Evolutionary conservation across 1,139 yeast genomes (phyloP).

Genomic region (Scheffersomyces segobiensis): DNA sequence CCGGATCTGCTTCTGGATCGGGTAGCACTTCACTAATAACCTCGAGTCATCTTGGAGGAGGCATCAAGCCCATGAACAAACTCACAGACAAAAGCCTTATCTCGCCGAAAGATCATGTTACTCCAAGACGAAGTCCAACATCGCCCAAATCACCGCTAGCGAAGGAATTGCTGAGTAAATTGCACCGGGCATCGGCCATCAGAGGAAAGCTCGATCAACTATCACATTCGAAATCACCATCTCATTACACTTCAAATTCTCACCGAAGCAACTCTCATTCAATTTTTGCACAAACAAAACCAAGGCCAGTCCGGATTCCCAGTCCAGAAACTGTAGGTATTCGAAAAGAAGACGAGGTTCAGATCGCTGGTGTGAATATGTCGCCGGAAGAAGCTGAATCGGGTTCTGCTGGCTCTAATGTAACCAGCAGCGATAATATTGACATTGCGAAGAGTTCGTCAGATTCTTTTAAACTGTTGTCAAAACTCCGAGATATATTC

Average conservation of each 20-base stretch:
- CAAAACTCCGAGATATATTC: neutral
- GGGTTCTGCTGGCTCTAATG: neutral
- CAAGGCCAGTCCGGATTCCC: neutral
- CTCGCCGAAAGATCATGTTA: neutral
- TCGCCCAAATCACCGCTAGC: neutral
- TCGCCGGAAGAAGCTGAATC: neutral
- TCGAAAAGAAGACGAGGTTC: neutral
- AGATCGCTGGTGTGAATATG: neutral
- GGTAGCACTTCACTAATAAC: neutral
- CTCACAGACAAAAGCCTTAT: neutral
- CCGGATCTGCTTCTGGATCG: neutral
- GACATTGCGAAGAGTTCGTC: neutral
- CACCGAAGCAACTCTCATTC: neutral
- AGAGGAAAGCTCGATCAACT: neutral
- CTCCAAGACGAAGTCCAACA: neutral
- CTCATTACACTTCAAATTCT: neutral
- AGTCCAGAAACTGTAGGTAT: neutral
- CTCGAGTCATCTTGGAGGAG: constrained; percentile 7
- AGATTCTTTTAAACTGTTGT: neutral
- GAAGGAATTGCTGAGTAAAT: neutral
- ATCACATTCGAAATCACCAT: neutral
- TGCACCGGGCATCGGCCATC: neutral
- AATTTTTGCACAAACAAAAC: neutral
- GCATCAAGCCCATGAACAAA: constrained; percentile 9
- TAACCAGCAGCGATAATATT: neutral